Evolutionary conservation across 1,139 yeast species (phyloP).

Genomic region (Yamadazyma aaseri): DNA sequence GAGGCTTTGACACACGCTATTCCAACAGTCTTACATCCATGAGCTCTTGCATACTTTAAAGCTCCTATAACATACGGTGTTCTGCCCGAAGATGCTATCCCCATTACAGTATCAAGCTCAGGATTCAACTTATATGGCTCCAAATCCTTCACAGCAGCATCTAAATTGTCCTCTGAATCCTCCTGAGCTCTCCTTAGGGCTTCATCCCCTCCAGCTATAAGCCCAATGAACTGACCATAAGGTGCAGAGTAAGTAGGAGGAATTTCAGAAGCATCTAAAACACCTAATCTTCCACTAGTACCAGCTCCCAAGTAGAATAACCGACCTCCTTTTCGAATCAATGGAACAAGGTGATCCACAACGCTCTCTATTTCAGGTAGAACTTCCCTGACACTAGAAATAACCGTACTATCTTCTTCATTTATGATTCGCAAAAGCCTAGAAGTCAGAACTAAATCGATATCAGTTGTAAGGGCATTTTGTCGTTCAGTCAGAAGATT

Average conservation of each 20-base stretch:
- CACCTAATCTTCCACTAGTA: slow-evolving; percentile 23
- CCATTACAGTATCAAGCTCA: slow-evolving; percentile 9
- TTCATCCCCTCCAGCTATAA: slow-evolving; percentile 27
- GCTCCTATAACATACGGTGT: slow-evolving; percentile 12
- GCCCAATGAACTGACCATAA: slow-evolving; percentile 22
- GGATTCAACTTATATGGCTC: slow-evolving; percentile 7
- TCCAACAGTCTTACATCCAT: slow-evolving; percentile 10
- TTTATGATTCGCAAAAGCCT: slow-evolving; percentile 20
- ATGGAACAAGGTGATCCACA: slow-evolving; percentile 22
- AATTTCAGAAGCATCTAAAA: slow-evolving; percentile 26
- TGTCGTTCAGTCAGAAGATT: no score
- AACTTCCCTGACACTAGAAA: slow-evolving; percentile 14
- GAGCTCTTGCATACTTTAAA: slow-evolving; percentile 5
- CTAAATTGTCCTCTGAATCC: slow-evolving; percentile 22
- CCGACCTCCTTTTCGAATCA: slow-evolving; percentile 20
- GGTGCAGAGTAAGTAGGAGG: slow-evolving; percentile 29
- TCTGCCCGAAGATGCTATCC: slow-evolving; percentile 12
- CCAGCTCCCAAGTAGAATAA: slow-evolving; percentile 27
- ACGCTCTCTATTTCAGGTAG: slow-evolving; percentile 18
- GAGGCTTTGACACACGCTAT: slow-evolving; percentile 10
- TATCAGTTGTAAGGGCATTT: slow-evolving; percentile 5
- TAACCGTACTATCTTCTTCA: slow-evolving; percentile 18
- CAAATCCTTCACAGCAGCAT: slow-evolving; percentile 8
- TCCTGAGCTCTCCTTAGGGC: slow-evolving; percentile 25
- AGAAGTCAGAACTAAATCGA: slow-evolving; percentile 7